These are phyloP conservation scores for Fusarium nisikadoi DNA, from an alignment of 2,329 filamentous ascomycete genomes.

Conservation along the genomic window DNA sequence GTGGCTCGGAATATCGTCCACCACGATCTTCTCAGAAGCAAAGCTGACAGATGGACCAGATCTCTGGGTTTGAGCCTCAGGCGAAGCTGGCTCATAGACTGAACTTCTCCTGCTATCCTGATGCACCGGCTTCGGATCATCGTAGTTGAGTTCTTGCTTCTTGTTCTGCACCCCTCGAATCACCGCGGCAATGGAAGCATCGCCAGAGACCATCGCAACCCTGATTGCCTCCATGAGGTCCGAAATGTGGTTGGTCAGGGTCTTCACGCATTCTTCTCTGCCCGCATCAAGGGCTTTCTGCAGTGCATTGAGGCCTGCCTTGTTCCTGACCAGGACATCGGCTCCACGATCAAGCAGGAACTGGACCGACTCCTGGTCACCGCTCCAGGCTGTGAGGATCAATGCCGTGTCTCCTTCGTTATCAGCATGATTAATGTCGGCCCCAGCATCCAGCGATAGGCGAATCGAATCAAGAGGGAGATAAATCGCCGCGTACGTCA, in stretches of 20 bases:
- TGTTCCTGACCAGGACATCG: slow-evolving; percentile 12
- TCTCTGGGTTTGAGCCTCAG: neutral
- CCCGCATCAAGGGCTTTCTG: neutral
- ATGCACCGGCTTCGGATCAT: neutral
- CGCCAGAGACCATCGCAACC: slow-evolving; percentile 15
- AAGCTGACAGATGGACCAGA: neutral
- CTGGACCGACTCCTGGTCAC: slow-evolving; percentile 39
- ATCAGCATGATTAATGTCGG: slow-evolving; percentile 51
- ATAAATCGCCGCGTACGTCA: slow-evolving; percentile 51
- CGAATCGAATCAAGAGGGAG: slow-evolving; percentile 48
- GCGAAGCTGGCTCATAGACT: neutral
- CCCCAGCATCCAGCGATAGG: slow-evolving; percentile 50
- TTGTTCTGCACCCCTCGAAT: slow-evolving; percentile 16
- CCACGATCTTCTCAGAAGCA: slow-evolving; percentile 2
- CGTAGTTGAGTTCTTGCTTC: slow-evolving; percentile 30
- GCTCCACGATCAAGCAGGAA: slow-evolving; percentile 25
- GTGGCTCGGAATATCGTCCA: neutral
- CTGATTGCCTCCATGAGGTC: slow-evolving; percentile 22
- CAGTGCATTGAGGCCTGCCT: slow-evolving; percentile 6
- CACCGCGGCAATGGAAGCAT: slow-evolving; percentile 19
- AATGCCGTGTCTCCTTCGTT: slow-evolving; percentile 52
- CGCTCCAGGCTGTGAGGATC: slow-evolving; percentile 49
- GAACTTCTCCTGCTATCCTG: slow-evolving; percentile 1
- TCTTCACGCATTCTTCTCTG: slow-evolving; percentile 44
- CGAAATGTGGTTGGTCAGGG: slow-evolving; percentile 48